Percentiles rank a stretch among this genome's conserved stretches.
These are phyloP conservation scores for Rhizoctonia solani DNA, from an alignment of 1,284 basidiomycete genomes.

Conservation along the genomic window DNA sequence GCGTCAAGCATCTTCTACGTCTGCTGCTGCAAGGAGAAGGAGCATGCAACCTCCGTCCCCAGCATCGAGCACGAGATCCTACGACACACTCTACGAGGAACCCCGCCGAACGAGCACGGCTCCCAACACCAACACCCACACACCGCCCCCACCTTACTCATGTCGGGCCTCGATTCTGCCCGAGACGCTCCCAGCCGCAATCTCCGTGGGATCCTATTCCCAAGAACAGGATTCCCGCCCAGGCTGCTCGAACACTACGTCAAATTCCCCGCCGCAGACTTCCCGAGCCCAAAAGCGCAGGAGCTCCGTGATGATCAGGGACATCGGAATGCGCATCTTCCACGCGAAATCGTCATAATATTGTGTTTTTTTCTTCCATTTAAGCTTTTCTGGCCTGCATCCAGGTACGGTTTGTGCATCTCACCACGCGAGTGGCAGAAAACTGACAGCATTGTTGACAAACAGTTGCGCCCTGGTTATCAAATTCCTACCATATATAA, in stretches of 20 bases:
- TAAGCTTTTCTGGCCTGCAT: conserved; percentile 9
- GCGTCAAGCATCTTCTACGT: conserved; percentile 19
- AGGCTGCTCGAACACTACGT: neutral
- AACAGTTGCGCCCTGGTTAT: neutral
- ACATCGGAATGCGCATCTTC: conserved; percentile 31
- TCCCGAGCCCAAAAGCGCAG: conserved; percentile 32
- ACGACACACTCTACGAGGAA: conserved; percentile 11
- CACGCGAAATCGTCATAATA: conserved; percentile 31
- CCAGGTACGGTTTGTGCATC: conserved; percentile 1
- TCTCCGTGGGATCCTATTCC: neutral
- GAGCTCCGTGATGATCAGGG: conserved; percentile 33
- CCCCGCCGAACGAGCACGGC: neutral
- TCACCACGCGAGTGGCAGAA: neutral
- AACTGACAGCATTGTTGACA: no score
- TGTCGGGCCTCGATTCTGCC: conserved; percentile 21
- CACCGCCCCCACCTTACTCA: conserved; percentile 30
- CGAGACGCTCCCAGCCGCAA: conserved; percentile 4
- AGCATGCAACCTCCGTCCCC: conserved; percentile 29
- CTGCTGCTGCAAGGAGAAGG: conserved; percentile 2
- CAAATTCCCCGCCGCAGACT: neutral
- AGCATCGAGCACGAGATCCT: neutral
- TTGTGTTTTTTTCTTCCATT: no score
- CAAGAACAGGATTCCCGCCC: neutral
- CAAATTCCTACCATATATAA: neutral
- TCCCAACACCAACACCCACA: neutral